Evolutionary conservation across 2,329 filamentous ascomycete species (phyloP).

Genomic region (Sclerotinia minor): DNA sequence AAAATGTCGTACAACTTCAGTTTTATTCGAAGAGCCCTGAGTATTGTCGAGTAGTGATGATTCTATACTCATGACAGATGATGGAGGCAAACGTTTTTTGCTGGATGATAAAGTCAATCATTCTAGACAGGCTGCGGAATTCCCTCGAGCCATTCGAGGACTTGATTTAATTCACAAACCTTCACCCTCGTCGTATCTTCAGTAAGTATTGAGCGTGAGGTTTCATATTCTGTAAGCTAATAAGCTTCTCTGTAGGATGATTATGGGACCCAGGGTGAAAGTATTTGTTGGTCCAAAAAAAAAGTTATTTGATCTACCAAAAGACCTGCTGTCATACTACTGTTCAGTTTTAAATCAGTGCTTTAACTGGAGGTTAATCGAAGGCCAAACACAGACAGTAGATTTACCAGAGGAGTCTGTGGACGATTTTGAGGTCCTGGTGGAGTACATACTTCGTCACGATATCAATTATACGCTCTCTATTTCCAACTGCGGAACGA

Average conservation of each 20-base stretch:
- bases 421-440: neutral
- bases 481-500: neutral
- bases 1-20: neutral
- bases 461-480: neutral
- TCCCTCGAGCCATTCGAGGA: too few relatives aligned
- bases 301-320: conserved; percentile 28
- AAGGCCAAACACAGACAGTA: conserved; percentile 25
- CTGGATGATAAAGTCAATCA: too few relatives aligned
- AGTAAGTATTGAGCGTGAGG: neutral
- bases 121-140: too few relatives aligned
- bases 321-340: conserved; percentile 28
- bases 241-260: neutral
- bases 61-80: too few relatives aligned
- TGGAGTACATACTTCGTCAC: neutral
- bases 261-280: conserved; percentile 20
- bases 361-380: conserved; percentile 28
- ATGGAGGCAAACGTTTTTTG: too few relatives aligned
- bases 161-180: neutral
- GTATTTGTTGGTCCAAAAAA: conserved; percentile 28
- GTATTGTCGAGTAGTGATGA: too few relatives aligned
- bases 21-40: too few relatives aligned
- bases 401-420: conserved; percentile 16
- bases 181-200: neutral
- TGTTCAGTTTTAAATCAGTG: conserved; percentile 27
- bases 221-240: neutral